Evolutionary conservation across 139 green algal species (phyloP), one percentile per base, ranked within the genome.

Genomic region (Chlorella sorokiniana): DNA sequence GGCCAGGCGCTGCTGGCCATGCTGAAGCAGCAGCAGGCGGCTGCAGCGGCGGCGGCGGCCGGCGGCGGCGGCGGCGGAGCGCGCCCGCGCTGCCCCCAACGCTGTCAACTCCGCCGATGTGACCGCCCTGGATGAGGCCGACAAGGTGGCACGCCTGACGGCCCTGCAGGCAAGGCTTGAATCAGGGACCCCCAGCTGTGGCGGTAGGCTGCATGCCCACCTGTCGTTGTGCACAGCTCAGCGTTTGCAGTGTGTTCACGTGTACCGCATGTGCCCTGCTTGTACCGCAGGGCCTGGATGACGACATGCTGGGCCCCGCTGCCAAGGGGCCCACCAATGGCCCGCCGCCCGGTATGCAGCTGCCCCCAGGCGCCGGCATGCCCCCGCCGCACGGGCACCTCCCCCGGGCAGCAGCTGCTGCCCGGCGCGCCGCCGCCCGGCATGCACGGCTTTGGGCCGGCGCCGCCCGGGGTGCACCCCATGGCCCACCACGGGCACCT

Each of bases 1-100:
- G 74, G 74, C 25, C 74, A 80, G 74, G 74, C 74, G 6, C 74
- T 80, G 74, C 74, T 80, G 40, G 74, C 74, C 2, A 69, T 80
- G 74, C 56, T 80, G 54, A 69, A 56, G 56, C 56, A 80, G 74
- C 74, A 69, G 74, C 56, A 70, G 74, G 38, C 54, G 27, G 74
- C 56, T 37, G 74, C 56, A 8, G 74, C 56, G n/a, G 56, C 45
- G 31, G 20, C 40, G 38, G 56, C 18, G 22, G 56, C 18, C 56
- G 56, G 56, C 22, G 56, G 56, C 23, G 56, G 48, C 48, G 48
- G 35, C 35, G 52, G 51, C 72, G 52, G 16, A 31, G 44, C 37
- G 27, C 37, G 56, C 11, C 38, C 38, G 40, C 38, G 8, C 27
- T 40, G 29, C 72, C 1, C 48, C 72, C 72, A 79, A 68, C 25